A percentile compares a stretch with the other conserved stretches of the same genome.
These are phyloP conservation scores for Emergomyces pasteurianus DNA, from an alignment of 2,329 filamentous ascomycete genomes.

Conservation along the genomic window DNA sequence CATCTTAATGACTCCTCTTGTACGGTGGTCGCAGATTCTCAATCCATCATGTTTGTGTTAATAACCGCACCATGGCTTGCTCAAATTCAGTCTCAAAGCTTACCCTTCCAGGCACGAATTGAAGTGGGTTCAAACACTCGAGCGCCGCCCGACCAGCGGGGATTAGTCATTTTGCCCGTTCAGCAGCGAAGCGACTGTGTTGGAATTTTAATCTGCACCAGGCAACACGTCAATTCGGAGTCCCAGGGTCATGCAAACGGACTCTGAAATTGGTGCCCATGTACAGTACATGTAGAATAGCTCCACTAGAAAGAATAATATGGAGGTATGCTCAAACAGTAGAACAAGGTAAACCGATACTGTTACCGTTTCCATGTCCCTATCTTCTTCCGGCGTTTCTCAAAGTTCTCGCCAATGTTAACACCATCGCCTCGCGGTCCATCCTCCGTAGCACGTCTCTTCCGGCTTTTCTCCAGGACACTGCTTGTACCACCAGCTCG, in stretches of 20 bases:
- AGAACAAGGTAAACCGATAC: not conserved
- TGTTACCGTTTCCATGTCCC: slow-evolving; percentile 27
- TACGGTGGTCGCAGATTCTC: too few relatives aligned
- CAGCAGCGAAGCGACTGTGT: not conserved
- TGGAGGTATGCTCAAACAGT: not conserved
- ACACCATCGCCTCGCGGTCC: slow-evolving; percentile 52
- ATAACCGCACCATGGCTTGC: too few relatives aligned
- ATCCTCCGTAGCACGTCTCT: slow-evolving; percentile 61
- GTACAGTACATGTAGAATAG: not conserved
- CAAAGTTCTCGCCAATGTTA: slow-evolving; percentile 54
- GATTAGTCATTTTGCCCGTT: not conserved
- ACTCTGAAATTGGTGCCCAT: too few relatives aligned
- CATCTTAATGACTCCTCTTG: too few relatives aligned
- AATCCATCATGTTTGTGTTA: too few relatives aligned
- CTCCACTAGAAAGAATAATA: not conserved
- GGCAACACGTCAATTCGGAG: not conserved
- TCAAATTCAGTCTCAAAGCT: not conserved
- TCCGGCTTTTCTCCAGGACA: slow-evolving; percentile 70
- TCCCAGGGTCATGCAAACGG: not conserved
- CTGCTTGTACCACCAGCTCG: slow-evolving; percentile 36
- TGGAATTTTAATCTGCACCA: not conserved
- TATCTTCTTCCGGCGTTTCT: slow-evolving; percentile 34
- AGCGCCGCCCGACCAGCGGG: not conserved
- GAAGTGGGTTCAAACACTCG: too few relatives aligned
- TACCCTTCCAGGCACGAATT: not conserved